A percentile compares a stretch with the other conserved stretches of the same genome.
These are phyloP conservation scores for Kitagawia praeruptora DNA, from an alignment of 129 eudicot genomes.

Conservation along the genomic window DNA sequence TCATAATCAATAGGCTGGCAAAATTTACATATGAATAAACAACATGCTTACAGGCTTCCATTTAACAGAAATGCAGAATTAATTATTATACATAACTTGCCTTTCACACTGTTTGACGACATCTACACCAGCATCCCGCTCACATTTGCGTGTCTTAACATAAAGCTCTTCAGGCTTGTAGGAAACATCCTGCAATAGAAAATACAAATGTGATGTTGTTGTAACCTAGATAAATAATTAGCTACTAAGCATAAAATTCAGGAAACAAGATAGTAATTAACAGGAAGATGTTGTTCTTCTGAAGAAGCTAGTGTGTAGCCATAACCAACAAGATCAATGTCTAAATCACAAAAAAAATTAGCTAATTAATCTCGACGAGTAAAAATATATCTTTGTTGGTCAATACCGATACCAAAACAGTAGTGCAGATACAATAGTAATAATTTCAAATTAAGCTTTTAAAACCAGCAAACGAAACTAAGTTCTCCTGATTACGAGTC, in stretches of 20 bases:
- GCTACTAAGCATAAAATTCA: neutral
- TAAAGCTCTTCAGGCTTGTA: slow-evolving; percentile 63
- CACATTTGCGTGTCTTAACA: slow-evolving; percentile 70
- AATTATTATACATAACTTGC: slow-evolving; percentile 21
- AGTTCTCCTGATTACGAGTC: no score
- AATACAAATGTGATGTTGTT: neutral
- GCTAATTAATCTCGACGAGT: neutral
- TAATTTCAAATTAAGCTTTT: neutral
- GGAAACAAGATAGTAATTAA: neutral
- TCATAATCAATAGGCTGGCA: neutral
- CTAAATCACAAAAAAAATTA: neutral
- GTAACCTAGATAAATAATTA: neutral
- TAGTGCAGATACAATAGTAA: neutral
- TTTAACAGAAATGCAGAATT: neutral
- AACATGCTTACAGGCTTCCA: neutral
- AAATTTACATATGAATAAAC: neutral
- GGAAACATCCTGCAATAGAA: slow-evolving; percentile 46
- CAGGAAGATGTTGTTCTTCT: neutral
- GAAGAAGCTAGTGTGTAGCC: neutral
- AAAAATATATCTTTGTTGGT: neutral
- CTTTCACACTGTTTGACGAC: slow-evolving; percentile 58
- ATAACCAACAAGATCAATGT: neutral
- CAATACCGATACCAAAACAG: neutral
- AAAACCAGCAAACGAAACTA: neutral
- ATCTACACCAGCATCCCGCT: slow-evolving; percentile 56